A percentile compares a stretch with the other conserved stretches of the same genome.
These are phyloP conservation scores for Groenewaldozyma auringiensis DNA, from an alignment of 1,139 yeast species.

Conservation along the genomic window DNA sequence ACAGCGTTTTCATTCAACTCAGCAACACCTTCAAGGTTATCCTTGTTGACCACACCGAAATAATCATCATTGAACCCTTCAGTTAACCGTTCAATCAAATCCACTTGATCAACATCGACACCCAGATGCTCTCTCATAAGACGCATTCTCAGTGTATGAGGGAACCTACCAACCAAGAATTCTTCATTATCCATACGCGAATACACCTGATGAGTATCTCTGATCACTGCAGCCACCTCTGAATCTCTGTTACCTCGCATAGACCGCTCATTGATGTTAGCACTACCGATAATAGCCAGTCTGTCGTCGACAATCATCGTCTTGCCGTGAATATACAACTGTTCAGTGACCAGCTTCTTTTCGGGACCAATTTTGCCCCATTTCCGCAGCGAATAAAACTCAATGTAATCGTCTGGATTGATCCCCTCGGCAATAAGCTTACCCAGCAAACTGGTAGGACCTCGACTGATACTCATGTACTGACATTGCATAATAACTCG, in stretches of 20 bases:
- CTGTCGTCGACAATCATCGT: conserved; percentile 90
- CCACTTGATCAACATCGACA: conserved; percentile 81
- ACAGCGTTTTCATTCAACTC: neutral
- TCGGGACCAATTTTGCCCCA: conserved; percentile 90
- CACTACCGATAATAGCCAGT: conserved; percentile 90
- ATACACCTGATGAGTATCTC: conserved; percentile 72
- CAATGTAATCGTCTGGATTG: conserved; percentile 79
- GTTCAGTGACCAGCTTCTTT: conserved; percentile 75
- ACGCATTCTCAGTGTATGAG: conserved; percentile 81
- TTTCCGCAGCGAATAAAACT: conserved; percentile 83
- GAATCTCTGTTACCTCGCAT: conserved; percentile 93
- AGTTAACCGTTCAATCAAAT: conserved; percentile 58
- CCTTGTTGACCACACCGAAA: conserved; percentile 1
- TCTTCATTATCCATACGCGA: conserved; percentile 78
- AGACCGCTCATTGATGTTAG: conserved; percentile 91
- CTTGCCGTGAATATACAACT: conserved; percentile 89
- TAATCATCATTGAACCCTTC: conserved; percentile 1
- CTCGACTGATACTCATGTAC: conserved; percentile 86
- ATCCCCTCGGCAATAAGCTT: conserved; percentile 72
- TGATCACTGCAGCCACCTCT: conserved; percentile 80
- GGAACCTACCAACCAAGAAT: conserved; percentile 75
- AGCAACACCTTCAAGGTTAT: neutral
- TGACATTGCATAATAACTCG: conserved; percentile 97
- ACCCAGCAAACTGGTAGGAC: conserved; percentile 82
- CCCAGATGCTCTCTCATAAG: conserved; percentile 97